A percentile compares a stretch with the other conserved stretches of the same genome.
Evolutionary conservation across 495 filamentous ascomycete species (phyloP).

Genomic region (Aspergillus taichungensis): DNA sequence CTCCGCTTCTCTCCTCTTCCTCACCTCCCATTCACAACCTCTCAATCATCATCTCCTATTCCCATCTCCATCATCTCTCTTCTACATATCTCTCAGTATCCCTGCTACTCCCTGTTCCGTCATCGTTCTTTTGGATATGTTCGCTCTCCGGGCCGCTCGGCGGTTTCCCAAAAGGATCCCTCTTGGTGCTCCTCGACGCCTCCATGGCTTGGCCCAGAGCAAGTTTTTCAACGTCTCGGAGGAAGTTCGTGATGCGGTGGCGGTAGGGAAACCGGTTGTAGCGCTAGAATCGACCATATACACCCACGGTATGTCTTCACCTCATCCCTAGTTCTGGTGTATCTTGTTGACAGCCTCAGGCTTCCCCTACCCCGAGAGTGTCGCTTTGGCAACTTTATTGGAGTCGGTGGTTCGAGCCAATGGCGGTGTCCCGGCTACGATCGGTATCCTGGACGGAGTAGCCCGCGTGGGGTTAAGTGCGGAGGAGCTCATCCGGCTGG

Average conservation of each 20-base stretch:
- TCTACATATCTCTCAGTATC: background rate
- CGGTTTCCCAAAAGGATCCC: no score
- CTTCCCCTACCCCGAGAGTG: slow-evolving; percentile 75
- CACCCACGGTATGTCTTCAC: slow-evolving; percentile 52
- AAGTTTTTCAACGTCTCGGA: slow-evolving; percentile 66
- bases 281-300: slow-evolving; percentile 90
- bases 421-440: slow-evolving; percentile 87
- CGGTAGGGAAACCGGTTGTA: slow-evolving; percentile 67
- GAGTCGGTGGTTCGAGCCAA: slow-evolving; percentile 69
- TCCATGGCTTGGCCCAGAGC: slow-evolving; percentile 32
- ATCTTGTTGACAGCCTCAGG: slow-evolving; percentile 42
- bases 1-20: slow-evolving; percentile 9
- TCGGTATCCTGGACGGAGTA: slow-evolving; percentile 73
- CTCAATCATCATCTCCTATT: background rate
- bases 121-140: slow-evolving; percentile 2
- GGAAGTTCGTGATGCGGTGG: slow-evolving; percentile 70
- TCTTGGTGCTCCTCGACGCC: slow-evolving; percentile 9
- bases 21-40: background rate
- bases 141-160: slow-evolving; percentile 18
- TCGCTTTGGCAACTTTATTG: slow-evolving; percentile 57
- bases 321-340: background rate
- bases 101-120: no score
- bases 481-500: slow-evolving; percentile 62
- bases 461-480: slow-evolving; percentile 67
- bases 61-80: background rate